Percentiles rank a stretch among this genome's conserved stretches.
phyloP scores from a whole-genome alignment of 2,329 filamentous ascomycete species.

The Periconia digitata region DNA sequence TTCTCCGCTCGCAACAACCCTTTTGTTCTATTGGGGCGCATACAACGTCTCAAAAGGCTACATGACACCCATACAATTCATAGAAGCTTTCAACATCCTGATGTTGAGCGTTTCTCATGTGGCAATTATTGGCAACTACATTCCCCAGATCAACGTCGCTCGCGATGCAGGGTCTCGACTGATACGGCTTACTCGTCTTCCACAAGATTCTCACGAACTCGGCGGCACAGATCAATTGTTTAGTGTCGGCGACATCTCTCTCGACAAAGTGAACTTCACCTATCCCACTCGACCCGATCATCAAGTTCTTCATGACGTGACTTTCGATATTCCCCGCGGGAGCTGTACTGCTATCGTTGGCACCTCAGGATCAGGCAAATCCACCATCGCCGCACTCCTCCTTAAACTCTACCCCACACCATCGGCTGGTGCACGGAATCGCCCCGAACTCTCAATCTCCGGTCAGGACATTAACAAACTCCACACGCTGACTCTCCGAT shows the following conservation, averaged over 20 bases:
- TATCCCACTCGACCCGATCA: constrained; percentile 64
- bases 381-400: constrained; percentile 75
- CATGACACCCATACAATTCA: constrained; percentile 58
- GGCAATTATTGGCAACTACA: constrained; percentile 67
- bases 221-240: constrained; percentile 50
- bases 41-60: constrained; percentile 59
- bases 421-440: constrained; percentile 1
- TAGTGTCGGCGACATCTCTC: constrained; percentile 56
- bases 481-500: constrained; percentile 62
- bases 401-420: constrained; percentile 65
- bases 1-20: constrained; percentile 70
- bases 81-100: constrained; percentile 78
- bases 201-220: constrained; percentile 61
- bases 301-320: constrained; percentile 64
- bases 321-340: constrained; percentile 63
- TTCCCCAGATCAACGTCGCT: constrained; percentile 79
- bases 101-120: constrained; percentile 80
- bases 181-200: constrained; percentile 67
- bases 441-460: constrained; percentile 58
- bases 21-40: constrained; percentile 83
- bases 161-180: constrained; percentile 72
- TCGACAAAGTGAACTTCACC: constrained; percentile 67
- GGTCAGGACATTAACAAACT: constrained; percentile 59
- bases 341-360: constrained; percentile 79
- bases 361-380: constrained; percentile 86